phyloP scores from a whole-genome alignment of 2,329 filamentous ascomycete species.

The Dryadomyces quercivorus region DNA sequence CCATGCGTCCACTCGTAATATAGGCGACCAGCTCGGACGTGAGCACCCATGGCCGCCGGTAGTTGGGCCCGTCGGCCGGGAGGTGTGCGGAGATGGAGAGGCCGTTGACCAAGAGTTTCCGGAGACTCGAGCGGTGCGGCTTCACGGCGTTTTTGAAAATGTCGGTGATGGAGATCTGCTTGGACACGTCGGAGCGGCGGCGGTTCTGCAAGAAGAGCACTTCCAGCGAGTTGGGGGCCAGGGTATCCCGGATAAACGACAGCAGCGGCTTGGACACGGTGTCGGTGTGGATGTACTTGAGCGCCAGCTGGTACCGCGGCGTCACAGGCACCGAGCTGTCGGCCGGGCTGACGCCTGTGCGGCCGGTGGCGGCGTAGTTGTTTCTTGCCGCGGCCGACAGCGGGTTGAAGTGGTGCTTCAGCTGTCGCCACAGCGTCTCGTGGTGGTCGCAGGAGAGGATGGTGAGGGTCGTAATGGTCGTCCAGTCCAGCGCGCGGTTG shows the following conservation, averaged over 20 bases:
- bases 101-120: constrained; percentile 64
- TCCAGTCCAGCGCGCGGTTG: constrained; percentile 63
- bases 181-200: constrained; percentile 30
- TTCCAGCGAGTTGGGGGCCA: constrained; percentile 70
- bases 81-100: constrained; percentile 33
- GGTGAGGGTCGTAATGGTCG: constrained; percentile 56
- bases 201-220: constrained; percentile 64
- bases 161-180: constrained; percentile 51
- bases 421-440: constrained; percentile 62
- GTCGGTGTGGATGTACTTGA: constrained; percentile 69
- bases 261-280: constrained; percentile 56
- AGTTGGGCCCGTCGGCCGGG: constrained; percentile 22
- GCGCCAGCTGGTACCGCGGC: constrained; percentile 47
- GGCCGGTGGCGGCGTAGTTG: constrained; percentile 12
- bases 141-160: constrained; percentile 61
- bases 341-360: constrained; percentile 7
- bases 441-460: constrained; percentile 62
- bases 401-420: constrained; percentile 50
- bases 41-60: constrained; percentile 61
- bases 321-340: not conserved
- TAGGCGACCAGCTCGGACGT: constrained; percentile 58
- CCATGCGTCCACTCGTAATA: constrained; percentile 67
- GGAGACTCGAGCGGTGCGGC: constrained; percentile 58
- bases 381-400: constrained; percentile 14
- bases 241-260: constrained; percentile 61